Evolutionary conservation across 2,329 filamentous ascomycete species (phyloP).

Genomic region (Shiraia bambusicola): DNA sequence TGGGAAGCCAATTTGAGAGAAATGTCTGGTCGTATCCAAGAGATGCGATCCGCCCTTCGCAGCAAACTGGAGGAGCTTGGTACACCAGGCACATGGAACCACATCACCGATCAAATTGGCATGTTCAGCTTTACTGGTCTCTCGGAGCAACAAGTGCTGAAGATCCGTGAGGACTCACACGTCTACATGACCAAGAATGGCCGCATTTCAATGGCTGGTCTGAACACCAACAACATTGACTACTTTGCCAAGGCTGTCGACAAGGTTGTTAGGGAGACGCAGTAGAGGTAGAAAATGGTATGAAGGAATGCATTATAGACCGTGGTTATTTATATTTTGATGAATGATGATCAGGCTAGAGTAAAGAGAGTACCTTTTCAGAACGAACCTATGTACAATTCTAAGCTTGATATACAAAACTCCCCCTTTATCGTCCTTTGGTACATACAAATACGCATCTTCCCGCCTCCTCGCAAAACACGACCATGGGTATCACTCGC

Average conservation of each 20-base stretch:
- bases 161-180: constrained; percentile 69
- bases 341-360: no score
- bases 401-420: no score
- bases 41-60: constrained; percentile 80
- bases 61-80: constrained; percentile 78
- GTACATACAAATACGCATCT: no score
- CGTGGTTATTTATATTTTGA: no score
- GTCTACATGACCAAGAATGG: constrained; percentile 97
- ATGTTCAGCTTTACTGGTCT: constrained; percentile 97
- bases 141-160: constrained; percentile 69
- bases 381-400: no score
- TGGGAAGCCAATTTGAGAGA: constrained; percentile 91
- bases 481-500: no score
- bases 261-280: constrained; percentile 68
- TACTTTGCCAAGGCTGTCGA: constrained; percentile 91
- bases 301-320: no score
- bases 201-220: constrained; percentile 95
- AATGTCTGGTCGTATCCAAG: constrained; percentile 94
- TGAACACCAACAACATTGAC: constrained; percentile 88
- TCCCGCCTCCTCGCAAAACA: no score
- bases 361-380: no score
- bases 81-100: constrained; percentile 91
- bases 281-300: constrained; percentile 20
- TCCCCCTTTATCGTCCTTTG: no score
- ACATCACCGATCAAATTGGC: constrained; percentile 98